Percentiles rank a stretch among this genome's conserved stretches.
Evolutionary conservation across 305 asterid genomes (phyloP).

Genomic region (Andrographis paniculata): DNA sequence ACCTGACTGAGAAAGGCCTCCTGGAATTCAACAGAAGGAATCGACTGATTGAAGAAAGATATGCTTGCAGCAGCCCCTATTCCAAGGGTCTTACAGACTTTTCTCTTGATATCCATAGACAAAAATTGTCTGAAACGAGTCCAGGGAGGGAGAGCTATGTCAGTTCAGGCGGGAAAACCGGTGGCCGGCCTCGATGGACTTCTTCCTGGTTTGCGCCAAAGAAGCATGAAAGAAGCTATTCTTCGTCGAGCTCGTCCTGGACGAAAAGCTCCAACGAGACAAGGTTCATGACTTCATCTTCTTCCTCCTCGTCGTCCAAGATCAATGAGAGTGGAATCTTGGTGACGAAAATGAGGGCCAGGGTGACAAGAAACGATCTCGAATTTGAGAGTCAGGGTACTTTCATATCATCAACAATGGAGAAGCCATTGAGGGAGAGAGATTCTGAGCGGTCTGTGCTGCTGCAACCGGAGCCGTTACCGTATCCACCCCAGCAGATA

Average conservation of each 20-base stretch:
- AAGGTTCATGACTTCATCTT: conserved; percentile 12
- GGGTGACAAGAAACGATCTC: conserved; percentile 20
- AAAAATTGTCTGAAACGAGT: conserved; percentile 31
- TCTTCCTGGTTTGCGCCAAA: conserved; percentile 28
- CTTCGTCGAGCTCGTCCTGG: conserved; percentile 20
- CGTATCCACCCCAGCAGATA: not conserved
- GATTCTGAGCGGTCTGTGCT: conserved; percentile 27
- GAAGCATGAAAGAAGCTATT: conserved; percentile 18
- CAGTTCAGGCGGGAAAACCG: conserved; percentile 37
- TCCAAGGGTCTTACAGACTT: conserved; percentile 66
- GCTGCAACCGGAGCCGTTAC: conserved; percentile 15
- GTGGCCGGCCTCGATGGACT: conserved; percentile 37
- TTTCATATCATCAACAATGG: conserved; percentile 16
- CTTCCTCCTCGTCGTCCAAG: conserved; percentile 22
- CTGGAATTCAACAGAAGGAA: conserved; percentile 38
- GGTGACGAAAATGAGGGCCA: conserved; percentile 20
- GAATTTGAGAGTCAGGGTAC: conserved; percentile 25
- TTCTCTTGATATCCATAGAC: conserved; percentile 37
- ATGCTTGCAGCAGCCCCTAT: conserved; percentile 48
- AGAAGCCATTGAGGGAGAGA: conserved; percentile 97
- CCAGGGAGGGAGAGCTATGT: conserved; percentile 42
- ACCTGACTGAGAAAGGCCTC: conserved; percentile 34
- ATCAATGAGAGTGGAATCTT: conserved; percentile 10
- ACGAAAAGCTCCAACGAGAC: conserved; percentile 21
- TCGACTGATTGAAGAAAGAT: conserved; percentile 23